These are phyloP conservation scores for Monosporascus sp. DNA, from an alignment of 2,329 filamentous ascomycete species.

Conservation along the genomic window DNA sequence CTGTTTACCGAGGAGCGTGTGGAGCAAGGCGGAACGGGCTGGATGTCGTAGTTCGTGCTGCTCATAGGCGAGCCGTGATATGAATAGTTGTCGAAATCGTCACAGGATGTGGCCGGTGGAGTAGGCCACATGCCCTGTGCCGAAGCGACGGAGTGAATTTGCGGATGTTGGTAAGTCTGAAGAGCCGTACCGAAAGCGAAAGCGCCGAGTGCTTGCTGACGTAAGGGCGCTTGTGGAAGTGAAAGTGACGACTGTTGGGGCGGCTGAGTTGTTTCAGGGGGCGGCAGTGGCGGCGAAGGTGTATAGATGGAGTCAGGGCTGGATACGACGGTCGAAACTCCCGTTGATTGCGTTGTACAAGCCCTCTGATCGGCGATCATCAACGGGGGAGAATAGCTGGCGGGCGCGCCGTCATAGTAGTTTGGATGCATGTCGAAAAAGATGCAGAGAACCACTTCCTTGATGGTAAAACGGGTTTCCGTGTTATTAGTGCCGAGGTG, in stretches of 20 bases:
- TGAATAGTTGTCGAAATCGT: conserved; percentile 33
- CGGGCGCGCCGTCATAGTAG: conserved; percentile 18
- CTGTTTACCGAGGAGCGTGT: conserved; percentile 13
- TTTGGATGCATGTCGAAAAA: conserved; percentile 15
- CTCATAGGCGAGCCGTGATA: conserved; percentile 28
- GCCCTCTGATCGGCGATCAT: conserved; percentile 7
- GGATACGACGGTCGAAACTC: conserved; percentile 5
- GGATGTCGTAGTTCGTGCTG: conserved; percentile 5
- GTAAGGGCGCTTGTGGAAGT: not conserved
- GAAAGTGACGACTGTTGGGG: conserved; percentile 7
- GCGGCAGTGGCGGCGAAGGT: conserved; percentile 13
- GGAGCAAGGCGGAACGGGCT: conserved; percentile 4
- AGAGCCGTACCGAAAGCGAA: conserved; percentile 6
- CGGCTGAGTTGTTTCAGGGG: conserved; percentile 11
- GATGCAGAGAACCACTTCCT: not conserved
- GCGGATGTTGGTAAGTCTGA: conserved; percentile 11
- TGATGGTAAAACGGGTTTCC: not conserved
- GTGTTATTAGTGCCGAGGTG: not conserved
- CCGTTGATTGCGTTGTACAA: conserved; percentile 20
- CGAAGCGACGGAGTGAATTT: conserved; percentile 17
- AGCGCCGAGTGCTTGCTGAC: not conserved
- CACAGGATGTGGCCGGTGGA: conserved; percentile 28
- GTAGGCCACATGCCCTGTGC: conserved; percentile 27
- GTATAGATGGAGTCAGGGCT: conserved; percentile 8
- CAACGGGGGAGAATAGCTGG: conserved; percentile 10